Conservation (phyloP, 371 early-diverging fungal genomes). For the Rhizomucor miehei region DNA sequence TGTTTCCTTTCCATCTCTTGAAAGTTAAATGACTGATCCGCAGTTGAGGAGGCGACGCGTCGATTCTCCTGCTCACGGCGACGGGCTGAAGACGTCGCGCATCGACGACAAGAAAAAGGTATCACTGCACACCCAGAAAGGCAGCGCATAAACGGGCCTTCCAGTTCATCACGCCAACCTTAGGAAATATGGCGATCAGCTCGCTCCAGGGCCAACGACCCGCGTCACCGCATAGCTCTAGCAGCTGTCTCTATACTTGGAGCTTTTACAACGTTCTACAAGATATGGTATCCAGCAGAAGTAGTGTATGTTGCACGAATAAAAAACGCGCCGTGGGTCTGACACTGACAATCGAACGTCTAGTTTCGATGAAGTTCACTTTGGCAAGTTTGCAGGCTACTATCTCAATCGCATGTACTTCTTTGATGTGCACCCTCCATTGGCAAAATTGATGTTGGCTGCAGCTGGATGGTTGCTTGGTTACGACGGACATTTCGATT, state of each 20-base stretch:
- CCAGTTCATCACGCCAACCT: too few species aligned
- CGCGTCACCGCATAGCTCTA: slow-evolving; percentile 3
- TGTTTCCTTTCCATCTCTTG: background rate
- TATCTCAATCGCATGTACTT: slow-evolving; percentile 94
- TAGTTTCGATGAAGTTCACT: slow-evolving; percentile 96
- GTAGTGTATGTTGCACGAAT: slow-evolving; percentile 56
- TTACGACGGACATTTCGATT: slow-evolving; percentile 92
- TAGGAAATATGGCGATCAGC: background rate
- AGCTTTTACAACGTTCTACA: slow-evolving; percentile 34
- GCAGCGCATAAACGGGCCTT: too few species aligned
- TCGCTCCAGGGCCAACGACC: background rate
- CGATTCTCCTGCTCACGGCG: background rate
- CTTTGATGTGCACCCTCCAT: slow-evolving; percentile 99
- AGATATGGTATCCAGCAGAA: slow-evolving; percentile 63
- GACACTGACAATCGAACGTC: background rate
- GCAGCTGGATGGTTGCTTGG: slow-evolving; percentile 81
- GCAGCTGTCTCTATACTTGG: slow-evolving; percentile 12
- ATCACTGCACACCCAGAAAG: background rate
- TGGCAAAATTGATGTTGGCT: slow-evolving; percentile 97
- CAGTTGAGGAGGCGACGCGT: background rate
- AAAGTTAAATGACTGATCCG: background rate
- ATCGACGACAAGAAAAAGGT: slow-evolving; percentile 6
- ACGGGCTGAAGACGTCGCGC: background rate
- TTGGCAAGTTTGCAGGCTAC: slow-evolving; percentile 98
- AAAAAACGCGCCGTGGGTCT: background rate